phyloP scores from a whole-genome alignment of 129 eudicot species.

The Tanacetum coccineum region DNA sequence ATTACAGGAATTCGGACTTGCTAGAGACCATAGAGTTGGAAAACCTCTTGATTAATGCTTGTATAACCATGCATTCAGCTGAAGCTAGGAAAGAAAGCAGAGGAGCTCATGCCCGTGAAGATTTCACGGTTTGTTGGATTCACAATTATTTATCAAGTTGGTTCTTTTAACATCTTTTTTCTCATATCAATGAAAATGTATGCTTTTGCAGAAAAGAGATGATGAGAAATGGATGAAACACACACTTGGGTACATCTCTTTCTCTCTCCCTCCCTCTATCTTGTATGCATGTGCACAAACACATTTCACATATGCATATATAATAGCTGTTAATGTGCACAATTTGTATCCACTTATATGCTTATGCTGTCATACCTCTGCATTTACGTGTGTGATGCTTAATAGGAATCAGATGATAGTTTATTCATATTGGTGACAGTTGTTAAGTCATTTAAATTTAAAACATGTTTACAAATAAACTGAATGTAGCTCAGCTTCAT shows the following conservation, averaged over 20 bases:
- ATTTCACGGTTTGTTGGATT: conserved; percentile 66
- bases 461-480: background rate
- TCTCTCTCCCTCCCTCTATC: conserved; percentile 18
- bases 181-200: background rate
- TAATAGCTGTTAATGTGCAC: background rate
- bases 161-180: background rate
- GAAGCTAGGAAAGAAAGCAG: conserved; percentile 99
- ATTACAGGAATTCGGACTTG: conserved; percentile 91
- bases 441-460: too few relatives aligned
- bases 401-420: background rate
- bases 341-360: background rate
- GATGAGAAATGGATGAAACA: conserved; percentile 97
- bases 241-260: conserved; percentile 66
- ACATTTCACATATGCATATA: background rate
- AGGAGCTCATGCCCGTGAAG: conserved; percentile 99
- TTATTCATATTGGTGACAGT: background rate
- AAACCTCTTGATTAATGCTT: conserved; percentile 82
- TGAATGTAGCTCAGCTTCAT: too few relatives aligned
- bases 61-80: conserved; percentile 97
- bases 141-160: background rate
- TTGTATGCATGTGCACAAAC: background rate
- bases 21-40: conserved; percentile 87
- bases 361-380: background rate
- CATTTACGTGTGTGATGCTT: conserved; percentile 3
- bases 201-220: conserved; percentile 76